These are phyloP conservation scores for Astraeus odoratus DNA, from an alignment of 768 basidiomycete genomes.

Conservation along the genomic window DNA sequence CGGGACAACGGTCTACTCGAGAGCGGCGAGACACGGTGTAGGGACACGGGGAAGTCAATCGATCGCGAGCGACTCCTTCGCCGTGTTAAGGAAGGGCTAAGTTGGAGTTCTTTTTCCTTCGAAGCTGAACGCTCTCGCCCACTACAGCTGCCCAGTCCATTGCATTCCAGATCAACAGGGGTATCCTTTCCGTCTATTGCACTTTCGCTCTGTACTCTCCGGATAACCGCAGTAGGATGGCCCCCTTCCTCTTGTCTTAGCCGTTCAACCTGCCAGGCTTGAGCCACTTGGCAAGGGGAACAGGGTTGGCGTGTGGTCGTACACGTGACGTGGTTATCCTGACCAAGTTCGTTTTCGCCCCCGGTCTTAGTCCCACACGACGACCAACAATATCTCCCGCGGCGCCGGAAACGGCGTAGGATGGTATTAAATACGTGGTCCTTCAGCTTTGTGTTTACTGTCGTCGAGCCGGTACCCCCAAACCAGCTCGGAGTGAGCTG, in stretches of 20 bases:
- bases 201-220: slow-evolving; percentile 63
- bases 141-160: slow-evolving; percentile 19
- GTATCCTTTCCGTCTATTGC: slow-evolving; percentile 29
- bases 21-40: slow-evolving; percentile 21
- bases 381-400: slow-evolving; percentile 26
- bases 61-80: slow-evolving; percentile 39
- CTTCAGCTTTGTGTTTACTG: slow-evolving; percentile 89
- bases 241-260: slow-evolving; percentile 35
- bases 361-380: slow-evolving; percentile 38
- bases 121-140: slow-evolving; percentile 9
- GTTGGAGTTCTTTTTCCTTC: slow-evolving; percentile 17
- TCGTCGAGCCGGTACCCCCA: slow-evolving; percentile 87
- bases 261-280: slow-evolving; percentile 26
- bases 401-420: slow-evolving; percentile 63
- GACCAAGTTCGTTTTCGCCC: slow-evolving; percentile 49
- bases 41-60: slow-evolving; percentile 20
- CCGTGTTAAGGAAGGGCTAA: slow-evolving; percentile 24
- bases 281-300: slow-evolving; percentile 15
- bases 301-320: slow-evolving; percentile 3
- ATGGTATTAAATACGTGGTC: slow-evolving; percentile 94
- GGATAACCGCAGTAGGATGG: slow-evolving; percentile 33
- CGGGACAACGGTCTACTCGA: slow-evolving; percentile 28
- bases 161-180: slow-evolving; percentile 39
- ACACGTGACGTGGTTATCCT: slow-evolving; percentile 30
- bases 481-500: slow-evolving; percentile 49